Conservation (phyloP, 352 stramenopile species). For the Phytophthora chlamydospora region DNA sequence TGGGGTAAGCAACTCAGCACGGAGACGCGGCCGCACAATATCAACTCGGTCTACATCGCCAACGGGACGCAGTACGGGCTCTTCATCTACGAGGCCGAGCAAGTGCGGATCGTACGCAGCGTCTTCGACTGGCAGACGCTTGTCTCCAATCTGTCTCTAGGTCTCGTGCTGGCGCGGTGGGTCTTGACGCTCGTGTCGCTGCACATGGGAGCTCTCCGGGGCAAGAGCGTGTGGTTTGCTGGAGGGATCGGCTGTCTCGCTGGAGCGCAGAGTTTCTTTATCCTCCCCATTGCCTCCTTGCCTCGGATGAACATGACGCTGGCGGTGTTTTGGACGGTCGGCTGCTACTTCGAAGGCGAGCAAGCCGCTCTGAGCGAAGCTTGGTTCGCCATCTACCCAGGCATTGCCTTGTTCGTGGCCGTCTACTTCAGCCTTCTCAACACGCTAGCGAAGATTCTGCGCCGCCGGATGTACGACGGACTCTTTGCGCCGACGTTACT, state of each 20-base stretch:
- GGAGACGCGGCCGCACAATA: too few relatives aligned
- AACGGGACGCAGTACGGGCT: constrained; percentile 6
- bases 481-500: constrained; percentile 43
- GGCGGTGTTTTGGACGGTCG: constrained; percentile 25
- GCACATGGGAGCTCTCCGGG: constrained; percentile 5
- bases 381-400: constrained; percentile 44
- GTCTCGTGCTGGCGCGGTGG: constrained; percentile 18
- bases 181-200: constrained; percentile 14
- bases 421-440: constrained; percentile 48
- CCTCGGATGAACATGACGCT: constrained; percentile 21
- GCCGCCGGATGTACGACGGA: constrained; percentile 33
- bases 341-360: constrained; percentile 43
- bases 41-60: constrained; percentile 6
- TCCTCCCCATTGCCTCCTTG: constrained; percentile 11
- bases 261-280: constrained; percentile 10
- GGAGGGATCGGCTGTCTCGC: constrained; percentile 24
- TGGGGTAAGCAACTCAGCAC: too few relatives aligned
- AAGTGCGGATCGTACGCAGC: constrained; percentile 1
- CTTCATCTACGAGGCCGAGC: background rate
- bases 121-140: constrained; percentile 31
- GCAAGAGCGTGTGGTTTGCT: constrained; percentile 13
- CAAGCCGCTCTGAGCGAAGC: constrained; percentile 32
- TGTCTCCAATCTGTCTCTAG: constrained; percentile 16
- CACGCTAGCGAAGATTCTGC: constrained; percentile 27
- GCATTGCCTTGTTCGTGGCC: constrained; percentile 11